Evolutionary conservation across 495 filamentous ascomycete genomes (phyloP).

Genomic region (Aspergillus indologenus): DNA sequence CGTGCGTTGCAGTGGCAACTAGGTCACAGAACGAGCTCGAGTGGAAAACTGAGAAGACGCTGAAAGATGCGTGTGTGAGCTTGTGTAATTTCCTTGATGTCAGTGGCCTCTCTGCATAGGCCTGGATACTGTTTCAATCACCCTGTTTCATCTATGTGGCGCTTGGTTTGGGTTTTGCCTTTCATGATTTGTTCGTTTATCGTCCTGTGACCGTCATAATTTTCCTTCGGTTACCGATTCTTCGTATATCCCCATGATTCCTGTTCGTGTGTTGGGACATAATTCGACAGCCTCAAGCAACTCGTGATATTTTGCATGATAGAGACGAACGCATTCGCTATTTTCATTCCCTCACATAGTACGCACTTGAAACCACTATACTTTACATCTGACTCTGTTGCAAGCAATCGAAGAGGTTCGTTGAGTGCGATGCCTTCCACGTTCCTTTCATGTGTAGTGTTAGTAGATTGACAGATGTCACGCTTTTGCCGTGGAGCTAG

Average conservation of each 20-base stretch:
- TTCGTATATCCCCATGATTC: not conserved
- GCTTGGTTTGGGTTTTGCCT: constrained; percentile 9
- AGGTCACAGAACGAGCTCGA: constrained; percentile 80
- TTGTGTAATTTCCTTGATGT: constrained; percentile 67
- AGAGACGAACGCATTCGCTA: constrained; percentile 11
- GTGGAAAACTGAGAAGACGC: constrained; percentile 81
- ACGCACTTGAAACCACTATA: constrained; percentile 6
- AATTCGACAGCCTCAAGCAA: constrained; percentile 5
- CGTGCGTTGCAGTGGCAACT: constrained; percentile 77
- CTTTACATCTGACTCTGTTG: constrained; percentile 1
- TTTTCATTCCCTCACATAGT: not conserved
- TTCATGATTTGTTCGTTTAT: constrained; percentile 9
- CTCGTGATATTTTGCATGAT: constrained; percentile 20
- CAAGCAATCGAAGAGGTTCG: not conserved
- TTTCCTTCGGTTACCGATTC: not conserved
- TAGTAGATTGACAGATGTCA: not conserved
- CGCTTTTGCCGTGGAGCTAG: too few species aligned
- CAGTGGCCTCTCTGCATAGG: constrained; percentile 32
- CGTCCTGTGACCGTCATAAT: not conserved
- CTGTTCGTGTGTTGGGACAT: not conserved
- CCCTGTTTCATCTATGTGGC: constrained; percentile 14
- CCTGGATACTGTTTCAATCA: not conserved
- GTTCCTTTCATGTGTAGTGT: not conserved
- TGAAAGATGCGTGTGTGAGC: constrained; percentile 80
- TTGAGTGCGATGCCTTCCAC: not conserved